Conservation (phyloP, 2,329 filamentous ascomycete species). For the Cytospora piceae region DNA sequence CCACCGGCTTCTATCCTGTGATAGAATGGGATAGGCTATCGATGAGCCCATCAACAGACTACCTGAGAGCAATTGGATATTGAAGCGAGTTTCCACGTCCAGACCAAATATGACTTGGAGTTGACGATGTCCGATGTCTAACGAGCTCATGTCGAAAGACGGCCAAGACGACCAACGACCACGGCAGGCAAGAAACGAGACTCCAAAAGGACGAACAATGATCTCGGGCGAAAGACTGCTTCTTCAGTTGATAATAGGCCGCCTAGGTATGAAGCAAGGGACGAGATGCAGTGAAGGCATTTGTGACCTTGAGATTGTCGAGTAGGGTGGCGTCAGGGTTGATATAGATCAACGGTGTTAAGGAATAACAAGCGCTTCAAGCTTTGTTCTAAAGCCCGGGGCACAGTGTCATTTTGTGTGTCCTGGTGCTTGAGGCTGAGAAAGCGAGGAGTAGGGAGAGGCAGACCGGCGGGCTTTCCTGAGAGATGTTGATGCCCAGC, state of each 20-base stretch:
- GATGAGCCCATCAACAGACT: constrained; percentile 15
- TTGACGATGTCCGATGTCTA: background rate
- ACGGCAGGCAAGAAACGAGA: background rate
- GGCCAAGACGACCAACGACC: background rate
- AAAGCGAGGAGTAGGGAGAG: background rate
- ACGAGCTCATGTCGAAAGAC: background rate
- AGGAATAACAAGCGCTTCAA: no score
- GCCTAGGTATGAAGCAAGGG: no score
- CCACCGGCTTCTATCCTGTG: background rate
- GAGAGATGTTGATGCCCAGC: background rate
- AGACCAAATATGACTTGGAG: background rate
- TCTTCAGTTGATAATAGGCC: background rate
- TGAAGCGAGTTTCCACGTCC: background rate
- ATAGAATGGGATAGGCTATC: constrained; percentile 12
- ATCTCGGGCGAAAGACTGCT: background rate
- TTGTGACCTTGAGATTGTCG: no score
- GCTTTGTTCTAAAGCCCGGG: no score
- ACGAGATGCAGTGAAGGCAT: background rate
- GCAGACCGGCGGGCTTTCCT: background rate
- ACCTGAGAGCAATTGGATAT: background rate
- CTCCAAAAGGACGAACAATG: background rate
- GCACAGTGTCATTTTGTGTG: no score
- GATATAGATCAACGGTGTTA: no score
- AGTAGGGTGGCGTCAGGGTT: no score
- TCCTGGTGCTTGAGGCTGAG: background rate